These are phyloP conservation scores for Fusarium virguliforme DNA, from an alignment of 2,329 filamentous ascomycete species.

Conservation along the genomic window DNA sequence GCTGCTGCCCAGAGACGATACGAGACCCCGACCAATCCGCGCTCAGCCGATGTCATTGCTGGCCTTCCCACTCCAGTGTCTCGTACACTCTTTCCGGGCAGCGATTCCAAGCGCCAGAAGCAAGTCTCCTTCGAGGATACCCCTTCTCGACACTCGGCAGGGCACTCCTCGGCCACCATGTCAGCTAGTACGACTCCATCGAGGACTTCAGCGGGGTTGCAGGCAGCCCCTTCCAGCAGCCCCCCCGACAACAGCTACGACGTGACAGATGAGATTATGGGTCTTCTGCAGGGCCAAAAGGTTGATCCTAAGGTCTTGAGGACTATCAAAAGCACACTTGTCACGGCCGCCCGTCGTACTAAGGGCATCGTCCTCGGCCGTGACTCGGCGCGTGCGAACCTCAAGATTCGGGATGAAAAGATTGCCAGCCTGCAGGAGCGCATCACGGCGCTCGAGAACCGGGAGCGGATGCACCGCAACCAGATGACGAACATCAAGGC, in stretches of 20 bases:
- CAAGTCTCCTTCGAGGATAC: conserved; percentile 54
- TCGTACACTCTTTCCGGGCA: conserved; percentile 56
- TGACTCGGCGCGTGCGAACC: conserved; percentile 74
- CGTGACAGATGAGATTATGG: conserved; percentile 65
- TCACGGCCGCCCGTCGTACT: conserved; percentile 70
- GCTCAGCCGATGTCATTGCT: conserved; percentile 45
- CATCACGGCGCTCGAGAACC: conserved; percentile 60
- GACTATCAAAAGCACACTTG: conserved; percentile 64
- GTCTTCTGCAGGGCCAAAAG: conserved; percentile 62
- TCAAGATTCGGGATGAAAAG: conserved; percentile 74
- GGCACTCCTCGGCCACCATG: conserved; percentile 27
- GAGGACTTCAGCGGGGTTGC: conserved; percentile 15
- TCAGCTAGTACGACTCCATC: conserved; percentile 39
- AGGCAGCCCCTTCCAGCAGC: conserved; percentile 34
- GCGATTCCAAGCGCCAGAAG: conserved; percentile 54
- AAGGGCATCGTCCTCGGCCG: conserved; percentile 76
- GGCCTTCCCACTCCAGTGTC: conserved; percentile 57
- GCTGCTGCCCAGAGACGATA: conserved; percentile 31
- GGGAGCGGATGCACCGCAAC: conserved; percentile 52
- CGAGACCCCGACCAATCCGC: conserved; percentile 50
- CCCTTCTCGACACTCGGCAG: conserved; percentile 18
- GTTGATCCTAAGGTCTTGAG: conserved; percentile 58
- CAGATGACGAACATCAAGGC: conserved; percentile 59
- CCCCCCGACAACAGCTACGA: conserved; percentile 49
- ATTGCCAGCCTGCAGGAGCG: conserved; percentile 58